Conservation (phyloP, 108 stramenopile species). For the Epithemia pelagica region DNA sequence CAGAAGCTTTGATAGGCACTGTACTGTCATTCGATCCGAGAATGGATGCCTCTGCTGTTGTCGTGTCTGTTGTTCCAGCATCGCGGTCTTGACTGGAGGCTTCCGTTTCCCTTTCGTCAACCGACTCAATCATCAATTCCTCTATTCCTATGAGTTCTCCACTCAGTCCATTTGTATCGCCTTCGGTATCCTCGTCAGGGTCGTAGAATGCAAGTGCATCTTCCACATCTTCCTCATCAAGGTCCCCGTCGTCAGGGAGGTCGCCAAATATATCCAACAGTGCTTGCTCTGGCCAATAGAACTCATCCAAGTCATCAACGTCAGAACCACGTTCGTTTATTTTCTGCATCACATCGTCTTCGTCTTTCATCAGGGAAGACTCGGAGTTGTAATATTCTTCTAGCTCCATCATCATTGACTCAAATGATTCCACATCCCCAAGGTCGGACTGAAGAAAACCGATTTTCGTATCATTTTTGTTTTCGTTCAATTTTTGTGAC, state of each 20-base stretch:
- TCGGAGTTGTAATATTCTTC: slow-evolving; percentile 17
- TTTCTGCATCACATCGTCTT: slow-evolving; percentile 19
- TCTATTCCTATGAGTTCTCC: too few species aligned
- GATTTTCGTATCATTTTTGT: too few species aligned
- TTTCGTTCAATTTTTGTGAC: too few species aligned
- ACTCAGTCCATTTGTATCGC: slow-evolving; percentile 9
- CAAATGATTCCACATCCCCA: slow-evolving; percentile 25
- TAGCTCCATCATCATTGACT: slow-evolving; percentile 27
- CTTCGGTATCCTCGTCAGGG: background rate
- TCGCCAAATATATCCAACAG: background rate
- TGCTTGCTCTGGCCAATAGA: background rate
- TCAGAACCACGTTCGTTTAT: slow-evolving; percentile 11
- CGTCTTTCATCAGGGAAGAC: background rate
- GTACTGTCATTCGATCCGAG: background rate
- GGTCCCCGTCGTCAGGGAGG: slow-evolving; percentile 7
- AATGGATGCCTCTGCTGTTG: background rate
- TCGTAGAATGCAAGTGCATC: background rate
- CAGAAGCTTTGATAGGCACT: background rate
- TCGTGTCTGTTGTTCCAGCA: background rate
- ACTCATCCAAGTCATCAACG: background rate
- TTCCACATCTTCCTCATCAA: background rate
- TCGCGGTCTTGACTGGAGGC: background rate
- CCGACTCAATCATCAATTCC: too few species aligned
- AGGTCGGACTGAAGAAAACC: slow-evolving; percentile 18
- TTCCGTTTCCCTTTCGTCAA: background rate